Percentiles rank a stretch among this genome's conserved stretches.
phyloP scores from a whole-genome alignment of 192 early-diverging fungal species.

The Pilaira anomala region DNA sequence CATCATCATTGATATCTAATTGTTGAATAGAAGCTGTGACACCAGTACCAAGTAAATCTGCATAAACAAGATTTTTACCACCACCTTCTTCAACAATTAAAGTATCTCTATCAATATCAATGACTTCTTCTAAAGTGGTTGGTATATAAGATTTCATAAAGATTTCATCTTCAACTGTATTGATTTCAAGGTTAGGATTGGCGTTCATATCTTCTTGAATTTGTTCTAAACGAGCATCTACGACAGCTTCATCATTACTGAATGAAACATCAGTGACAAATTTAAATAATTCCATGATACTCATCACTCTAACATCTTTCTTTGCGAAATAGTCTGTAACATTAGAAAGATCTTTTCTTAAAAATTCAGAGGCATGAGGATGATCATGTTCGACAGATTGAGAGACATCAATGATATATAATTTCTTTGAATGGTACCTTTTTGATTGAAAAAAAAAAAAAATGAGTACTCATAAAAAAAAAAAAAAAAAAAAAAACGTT shows the following conservation, averaged over 20 bases:
- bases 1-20: conserved; percentile 17
- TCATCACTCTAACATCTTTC: conserved; percentile 71
- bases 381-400: conserved; percentile 99
- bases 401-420: conserved; percentile 97
- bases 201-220: conserved; percentile 35
- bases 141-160: conserved; percentile 92
- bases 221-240: conserved; percentile 68
- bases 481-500: conserved; percentile 14
- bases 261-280: conserved; percentile 73
- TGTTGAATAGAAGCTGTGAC: conserved; percentile 6
- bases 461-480: background rate
- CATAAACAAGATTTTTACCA: conserved; percentile 64
- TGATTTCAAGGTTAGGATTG: conserved; percentile 47
- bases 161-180: conserved; percentile 80
- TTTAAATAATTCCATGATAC: conserved; percentile 81
- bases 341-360: conserved; percentile 93
- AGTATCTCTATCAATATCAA: conserved; percentile 83
- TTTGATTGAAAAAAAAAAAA: background rate
- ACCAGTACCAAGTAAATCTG: conserved; percentile 44
- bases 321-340: conserved; percentile 89
- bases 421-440: conserved; percentile 71
- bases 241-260: conserved; percentile 54
- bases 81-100: conserved; percentile 69
- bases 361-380: conserved; percentile 92
- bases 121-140: conserved; percentile 85